Evolutionary conservation across 352 stramenopile species (phyloP), one percentile per base, ranked within the genome.

Genomic region (Globisporangium carolinianum): DNA sequence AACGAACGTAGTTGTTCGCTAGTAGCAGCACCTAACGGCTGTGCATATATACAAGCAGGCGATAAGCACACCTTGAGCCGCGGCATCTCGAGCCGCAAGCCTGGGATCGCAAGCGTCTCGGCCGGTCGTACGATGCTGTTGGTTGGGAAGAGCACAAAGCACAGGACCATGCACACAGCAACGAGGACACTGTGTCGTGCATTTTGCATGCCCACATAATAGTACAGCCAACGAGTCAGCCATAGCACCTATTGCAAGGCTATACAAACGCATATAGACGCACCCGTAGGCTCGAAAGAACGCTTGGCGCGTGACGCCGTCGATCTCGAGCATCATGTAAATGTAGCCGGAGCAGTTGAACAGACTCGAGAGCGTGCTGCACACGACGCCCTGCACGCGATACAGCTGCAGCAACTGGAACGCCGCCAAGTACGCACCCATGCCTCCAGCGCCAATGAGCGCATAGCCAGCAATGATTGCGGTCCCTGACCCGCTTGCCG

Each of bases 301-400:
- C 0, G 47, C 50, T 12, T 47, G 37, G 1, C 79, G 75, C 7
- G 70, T 73, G 45, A 89, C 61, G 7, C 67, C 68, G 18, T 75
- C 63, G n/a, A 84, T 42, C 59, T 87, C 70, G 38, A 93, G 71
- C 15, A 88, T 57, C 83, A 93, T 91, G 61, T 90, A 93, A n/a
- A 93, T 60, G 54, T 91, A 93, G 2, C 83, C 81, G 4, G 81
- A 93, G 32, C 81, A 89, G 51, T 93, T 93, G 58, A 93, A 93
- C 46, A 93, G 62, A 46, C 83, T 93, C 15, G 83, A 91, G 15
- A 91, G 62, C n/a, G 74, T 83, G 45, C 80, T 91, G 63, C 80
- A 93, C 41, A 90, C 79, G 18, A 90, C 68, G 0, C 81, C 83
- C 70, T 93, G 83, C 1, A 80, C 73, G 54, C 85, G 67, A 51